Conservation (phyloP, 2,329 filamentous ascomycete species). For the Pseudogymnoascus sp. region DNA sequence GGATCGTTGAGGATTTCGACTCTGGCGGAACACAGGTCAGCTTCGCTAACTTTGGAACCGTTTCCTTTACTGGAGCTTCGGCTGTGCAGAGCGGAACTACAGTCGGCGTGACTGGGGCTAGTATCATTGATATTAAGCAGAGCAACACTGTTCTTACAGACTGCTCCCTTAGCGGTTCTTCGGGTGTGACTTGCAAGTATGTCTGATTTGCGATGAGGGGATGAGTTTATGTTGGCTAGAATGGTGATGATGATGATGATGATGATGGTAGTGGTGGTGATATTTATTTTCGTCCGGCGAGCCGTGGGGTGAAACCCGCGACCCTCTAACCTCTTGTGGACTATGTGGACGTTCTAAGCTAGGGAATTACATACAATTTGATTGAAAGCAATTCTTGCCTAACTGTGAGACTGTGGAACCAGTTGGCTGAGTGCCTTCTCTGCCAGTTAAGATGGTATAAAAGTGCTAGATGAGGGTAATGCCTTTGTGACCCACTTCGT, state of each 20-base stretch:
- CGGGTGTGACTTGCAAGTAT: slow-evolving; percentile 15
- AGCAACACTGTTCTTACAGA: slow-evolving; percentile 25
- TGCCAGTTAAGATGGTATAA: background rate
- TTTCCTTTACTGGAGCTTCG: slow-evolving; percentile 35
- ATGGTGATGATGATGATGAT: background rate
- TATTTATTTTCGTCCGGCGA: background rate
- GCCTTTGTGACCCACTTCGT: background rate
- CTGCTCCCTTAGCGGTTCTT: slow-evolving; percentile 11
- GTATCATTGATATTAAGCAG: slow-evolving; percentile 37
- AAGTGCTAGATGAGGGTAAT: background rate
- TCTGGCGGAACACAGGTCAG: slow-evolving; percentile 31
- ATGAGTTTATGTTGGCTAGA: background rate
- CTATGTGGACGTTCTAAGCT: background rate
- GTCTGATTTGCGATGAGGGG: slow-evolving; percentile 12
- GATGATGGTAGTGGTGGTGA: background rate
- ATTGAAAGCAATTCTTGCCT: background rate
- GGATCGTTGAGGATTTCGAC: slow-evolving; percentile 45
- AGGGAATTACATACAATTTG: background rate
- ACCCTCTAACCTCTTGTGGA: background rate
- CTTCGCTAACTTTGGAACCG: slow-evolving; percentile 39
- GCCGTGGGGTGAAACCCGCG: background rate
- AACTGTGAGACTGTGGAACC: background rate
- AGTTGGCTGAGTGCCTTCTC: background rate
- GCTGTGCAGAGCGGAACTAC: slow-evolving; percentile 26
- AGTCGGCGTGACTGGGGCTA: slow-evolving; percentile 28